Evolutionary conservation across 2,329 filamentous ascomycete species (phyloP).

Genomic region (Colletotrichum somersetense): DNA sequence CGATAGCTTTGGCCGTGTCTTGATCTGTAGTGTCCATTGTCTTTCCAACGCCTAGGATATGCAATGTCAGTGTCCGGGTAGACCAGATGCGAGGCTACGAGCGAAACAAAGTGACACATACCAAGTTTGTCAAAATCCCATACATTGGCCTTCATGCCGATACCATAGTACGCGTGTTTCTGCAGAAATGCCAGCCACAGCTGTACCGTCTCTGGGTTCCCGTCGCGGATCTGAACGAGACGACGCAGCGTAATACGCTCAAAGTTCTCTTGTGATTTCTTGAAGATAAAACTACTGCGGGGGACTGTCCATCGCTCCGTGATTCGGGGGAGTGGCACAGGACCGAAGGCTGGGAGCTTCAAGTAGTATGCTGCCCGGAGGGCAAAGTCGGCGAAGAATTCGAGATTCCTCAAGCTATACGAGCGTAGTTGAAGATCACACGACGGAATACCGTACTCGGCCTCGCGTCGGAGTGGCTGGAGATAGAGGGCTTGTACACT

Average conservation of each 20-base stretch:
- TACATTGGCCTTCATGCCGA: conserved; percentile 98
- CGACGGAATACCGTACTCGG: conserved; percentile 82
- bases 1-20: conserved; percentile 57
- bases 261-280: conserved; percentile 98
- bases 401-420: conserved; percentile 88
- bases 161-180: conserved; percentile 94
- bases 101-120: background rate
- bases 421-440: conserved; percentile 95
- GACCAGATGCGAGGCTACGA: background rate
- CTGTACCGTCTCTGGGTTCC: conserved; percentile 88
- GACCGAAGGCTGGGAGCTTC: conserved; percentile 85
- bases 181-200: conserved; percentile 92
- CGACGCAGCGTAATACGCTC: conserved; percentile 89
- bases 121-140: conserved; percentile 87
- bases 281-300: conserved; percentile 89
- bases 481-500: conserved; percentile 89
- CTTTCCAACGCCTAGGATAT: conserved; percentile 61
- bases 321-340: conserved; percentile 86
- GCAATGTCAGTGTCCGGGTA: conserved; percentile 1
- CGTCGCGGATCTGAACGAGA: conserved; percentile 93
- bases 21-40: conserved; percentile 63
- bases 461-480: conserved; percentile 81
- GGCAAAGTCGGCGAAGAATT: conserved; percentile 95
- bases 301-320: conserved; percentile 96
- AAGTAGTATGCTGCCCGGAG: conserved; percentile 95